These are phyloP conservation scores for Herpotrichia juniperi DNA, from an alignment of 2,329 filamentous ascomycete species.

Conservation along the genomic window DNA sequence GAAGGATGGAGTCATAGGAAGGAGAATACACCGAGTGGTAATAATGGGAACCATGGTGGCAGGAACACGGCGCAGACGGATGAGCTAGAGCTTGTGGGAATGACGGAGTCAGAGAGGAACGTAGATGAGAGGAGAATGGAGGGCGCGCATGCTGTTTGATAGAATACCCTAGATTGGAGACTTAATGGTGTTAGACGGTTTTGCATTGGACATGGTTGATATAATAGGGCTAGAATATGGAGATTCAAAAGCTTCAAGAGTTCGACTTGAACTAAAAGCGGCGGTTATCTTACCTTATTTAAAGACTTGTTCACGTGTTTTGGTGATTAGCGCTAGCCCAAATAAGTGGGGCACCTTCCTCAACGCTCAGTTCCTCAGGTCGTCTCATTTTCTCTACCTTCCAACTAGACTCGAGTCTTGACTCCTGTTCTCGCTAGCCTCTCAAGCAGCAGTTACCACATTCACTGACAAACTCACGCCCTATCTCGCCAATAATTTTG, in stretches of 20 bases:
- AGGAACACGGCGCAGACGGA: neutral
- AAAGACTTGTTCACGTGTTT: too few species aligned
- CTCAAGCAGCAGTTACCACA: neutral
- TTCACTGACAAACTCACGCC: constrained; percentile 7
- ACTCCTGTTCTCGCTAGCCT: neutral
- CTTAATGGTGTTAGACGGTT: neutral
- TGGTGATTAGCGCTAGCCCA: too few species aligned
- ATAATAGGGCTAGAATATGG: too few species aligned
- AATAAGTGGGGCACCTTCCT: too few species aligned
- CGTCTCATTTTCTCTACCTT: neutral
- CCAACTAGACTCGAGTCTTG: neutral
- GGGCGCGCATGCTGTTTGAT: neutral
- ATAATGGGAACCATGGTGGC: neutral
- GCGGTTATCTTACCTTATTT: too few species aligned
- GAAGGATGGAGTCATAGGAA: constrained; percentile 50
- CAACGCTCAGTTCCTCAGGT: neutral
- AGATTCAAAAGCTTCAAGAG: too few species aligned
- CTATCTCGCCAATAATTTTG: constrained; percentile 9
- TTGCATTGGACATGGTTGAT: too few species aligned
- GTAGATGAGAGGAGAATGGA: neutral
- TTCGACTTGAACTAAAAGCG: too few species aligned
- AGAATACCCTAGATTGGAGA: neutral
- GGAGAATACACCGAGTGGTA: neutral
- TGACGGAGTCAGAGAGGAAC: constrained; percentile 9
- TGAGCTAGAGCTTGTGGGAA: neutral